Evolutionary conservation across 192 early-diverging fungal species (phyloP).

Genomic region (Chytriomyces sp.): DNA sequence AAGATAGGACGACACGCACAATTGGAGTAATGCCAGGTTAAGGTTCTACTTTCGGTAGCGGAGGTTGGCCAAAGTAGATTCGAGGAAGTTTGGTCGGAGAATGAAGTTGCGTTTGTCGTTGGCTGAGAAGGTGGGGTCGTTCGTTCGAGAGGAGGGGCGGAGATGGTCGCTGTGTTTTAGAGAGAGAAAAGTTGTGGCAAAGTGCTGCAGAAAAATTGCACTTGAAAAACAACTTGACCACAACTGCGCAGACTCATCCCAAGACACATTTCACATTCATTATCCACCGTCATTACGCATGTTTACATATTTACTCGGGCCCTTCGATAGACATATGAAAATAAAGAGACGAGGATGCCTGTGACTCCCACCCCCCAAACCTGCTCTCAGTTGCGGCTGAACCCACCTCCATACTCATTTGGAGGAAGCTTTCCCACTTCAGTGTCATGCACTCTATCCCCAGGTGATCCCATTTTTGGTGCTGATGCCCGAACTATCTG

Average conservation of each 20-base stretch:
- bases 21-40: not conserved
- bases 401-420: not conserved
- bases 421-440: not conserved
- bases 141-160: not conserved
- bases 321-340: not conserved
- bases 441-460: not conserved
- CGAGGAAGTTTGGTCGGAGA: not conserved
- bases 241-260: not conserved
- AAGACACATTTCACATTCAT: not conserved
- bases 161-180: not conserved
- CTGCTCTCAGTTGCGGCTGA: not conserved
- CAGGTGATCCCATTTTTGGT: no score
- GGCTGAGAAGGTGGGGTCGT: not conserved
- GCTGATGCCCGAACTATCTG: no score
- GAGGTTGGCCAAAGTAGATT: conserved; percentile 1
- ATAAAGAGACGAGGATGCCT: not conserved
- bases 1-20: not conserved
- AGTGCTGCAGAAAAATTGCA: no score
- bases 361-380: not conserved
- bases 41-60: not conserved
- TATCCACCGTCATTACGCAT: not conserved
- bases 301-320: not conserved
- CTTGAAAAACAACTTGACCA: not conserved
- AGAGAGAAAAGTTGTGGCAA: not conserved
- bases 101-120: not conserved